These are phyloP conservation scores for Aspergillus kassunensis DNA, from an alignment of 495 filamentous ascomycete genomes.

Conservation along the genomic window DNA sequence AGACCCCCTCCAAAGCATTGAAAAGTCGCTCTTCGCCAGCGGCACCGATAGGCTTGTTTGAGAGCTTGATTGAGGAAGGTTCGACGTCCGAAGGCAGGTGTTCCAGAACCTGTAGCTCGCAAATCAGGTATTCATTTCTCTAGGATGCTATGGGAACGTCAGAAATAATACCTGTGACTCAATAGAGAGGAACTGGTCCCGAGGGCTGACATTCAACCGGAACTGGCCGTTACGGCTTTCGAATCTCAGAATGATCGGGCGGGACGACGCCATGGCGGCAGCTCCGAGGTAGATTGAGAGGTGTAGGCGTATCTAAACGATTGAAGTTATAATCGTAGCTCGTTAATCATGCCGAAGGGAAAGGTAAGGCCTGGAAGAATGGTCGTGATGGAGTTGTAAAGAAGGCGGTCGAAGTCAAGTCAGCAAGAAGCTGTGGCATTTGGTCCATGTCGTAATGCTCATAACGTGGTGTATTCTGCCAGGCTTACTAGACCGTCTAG, in stretches of 20 bases:
- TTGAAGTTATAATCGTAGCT: neutral
- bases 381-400: neutral
- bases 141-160: no score
- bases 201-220: constrained; percentile 45
- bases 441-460: constrained; percentile 6
- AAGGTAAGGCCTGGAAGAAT: neutral
- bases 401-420: constrained; percentile 6
- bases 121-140: neutral
- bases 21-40: constrained; percentile 71
- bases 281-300: neutral
- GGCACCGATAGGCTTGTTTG: constrained; percentile 70
- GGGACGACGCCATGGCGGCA: constrained; percentile 39
- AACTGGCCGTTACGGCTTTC: constrained; percentile 56
- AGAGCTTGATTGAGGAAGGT: constrained; percentile 69
- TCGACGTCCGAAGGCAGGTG: constrained; percentile 67
- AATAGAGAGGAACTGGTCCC: constrained; percentile 43
- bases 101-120: constrained; percentile 50
- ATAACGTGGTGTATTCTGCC: neutral
- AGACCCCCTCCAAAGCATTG: constrained; percentile 59
- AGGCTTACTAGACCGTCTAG: neutral
- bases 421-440: constrained; percentile 5
- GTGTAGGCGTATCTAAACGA: neutral
- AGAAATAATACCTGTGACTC: constrained; percentile 44
- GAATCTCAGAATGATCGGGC: constrained; percentile 48
- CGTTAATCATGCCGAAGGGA: constrained; percentile 1